These are phyloP conservation scores for Nicotiana benthamiana DNA, from an alignment of 257 asterid genomes.

Conservation along the genomic window DNA sequence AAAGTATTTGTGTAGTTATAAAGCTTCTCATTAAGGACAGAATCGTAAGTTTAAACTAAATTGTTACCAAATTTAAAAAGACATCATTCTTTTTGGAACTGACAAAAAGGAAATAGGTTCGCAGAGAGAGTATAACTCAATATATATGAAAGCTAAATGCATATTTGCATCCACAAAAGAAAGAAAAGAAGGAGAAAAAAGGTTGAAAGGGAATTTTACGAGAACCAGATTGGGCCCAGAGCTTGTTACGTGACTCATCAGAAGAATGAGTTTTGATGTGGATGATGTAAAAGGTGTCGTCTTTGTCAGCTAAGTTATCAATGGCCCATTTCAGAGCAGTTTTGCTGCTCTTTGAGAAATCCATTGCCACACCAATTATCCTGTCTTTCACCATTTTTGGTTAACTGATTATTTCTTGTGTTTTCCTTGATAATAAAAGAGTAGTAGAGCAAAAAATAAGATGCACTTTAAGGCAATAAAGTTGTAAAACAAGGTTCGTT, in stretches of 20 bases:
- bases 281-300: constrained; percentile 51
- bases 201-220: too few relatives aligned
- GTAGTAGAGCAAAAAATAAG: background rate
- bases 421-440: background rate
- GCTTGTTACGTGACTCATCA: constrained; percentile 38
- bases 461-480: background rate
- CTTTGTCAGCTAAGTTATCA: constrained; percentile 69
- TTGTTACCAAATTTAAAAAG: too few relatives aligned
- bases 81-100: too few relatives aligned
- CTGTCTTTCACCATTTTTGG: constrained; percentile 61
- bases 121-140: too few relatives aligned
- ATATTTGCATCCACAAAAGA: too few relatives aligned
- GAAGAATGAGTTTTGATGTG: constrained; percentile 38
- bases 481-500: background rate
- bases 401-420: background rate
- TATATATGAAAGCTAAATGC: too few relatives aligned
- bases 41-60: too few relatives aligned
- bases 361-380: constrained; percentile 82
- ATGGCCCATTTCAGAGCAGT: constrained; percentile 73
- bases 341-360: constrained; percentile 85
- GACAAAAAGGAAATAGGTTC: too few relatives aligned
- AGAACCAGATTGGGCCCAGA: constrained; percentile 62
- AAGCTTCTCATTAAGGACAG: too few relatives aligned
- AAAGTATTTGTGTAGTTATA: too few relatives aligned
- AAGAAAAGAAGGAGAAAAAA: too few relatives aligned